A percentile compares a stretch with the other conserved stretches of the same genome.
These are phyloP conservation scores for Yueomyces sp. DNA, from an alignment of 805 yeast species.

Conservation along the genomic window DNA sequence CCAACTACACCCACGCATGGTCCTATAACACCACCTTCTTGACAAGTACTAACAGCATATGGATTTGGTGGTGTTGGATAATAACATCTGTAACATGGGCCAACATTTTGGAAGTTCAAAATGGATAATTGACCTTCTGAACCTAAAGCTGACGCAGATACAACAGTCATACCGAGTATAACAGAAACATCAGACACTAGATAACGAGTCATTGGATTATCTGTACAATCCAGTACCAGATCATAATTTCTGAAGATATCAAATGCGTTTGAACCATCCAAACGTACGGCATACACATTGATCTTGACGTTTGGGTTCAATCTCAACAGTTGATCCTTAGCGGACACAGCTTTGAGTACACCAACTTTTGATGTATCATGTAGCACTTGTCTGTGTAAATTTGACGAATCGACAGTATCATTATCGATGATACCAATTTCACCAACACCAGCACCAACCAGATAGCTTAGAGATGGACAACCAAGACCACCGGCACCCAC, in stretches of 20 bases:
- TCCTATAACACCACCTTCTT: constrained; percentile 90
- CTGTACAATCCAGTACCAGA: constrained; percentile 83
- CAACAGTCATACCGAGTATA: constrained; percentile 49
- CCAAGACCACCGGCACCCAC: constrained; percentile 98
- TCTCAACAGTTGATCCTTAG: constrained; percentile 35
- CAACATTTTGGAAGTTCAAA: constrained; percentile 47
- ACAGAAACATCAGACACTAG: constrained; percentile 78
- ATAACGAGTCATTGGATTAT: constrained; percentile 79
- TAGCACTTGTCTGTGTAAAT: constrained; percentile 79
- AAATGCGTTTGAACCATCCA: constrained; percentile 47
- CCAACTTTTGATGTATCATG: constrained; percentile 63
- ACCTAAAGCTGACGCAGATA: constrained; percentile 85
- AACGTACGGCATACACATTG: constrained; percentile 35
- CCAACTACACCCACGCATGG: constrained; percentile 95
- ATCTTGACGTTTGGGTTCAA: constrained; percentile 61
- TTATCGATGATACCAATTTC: constrained; percentile 74
- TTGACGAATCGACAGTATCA: constrained; percentile 73
- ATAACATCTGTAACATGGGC: constrained; percentile 93
- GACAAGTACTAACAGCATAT: constrained; percentile 66
- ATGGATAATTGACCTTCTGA: constrained; percentile 84
- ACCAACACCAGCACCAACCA: constrained; percentile 84
- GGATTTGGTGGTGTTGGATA: constrained; percentile 87
- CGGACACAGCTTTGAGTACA: constrained; percentile 65
- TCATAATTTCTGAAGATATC: constrained; percentile 54
- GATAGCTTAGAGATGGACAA: constrained; percentile 75